Base-by-base conservation (phyloP, 352 stramenopile genomes). In the Phytophthora chlamydospora region DNA sequence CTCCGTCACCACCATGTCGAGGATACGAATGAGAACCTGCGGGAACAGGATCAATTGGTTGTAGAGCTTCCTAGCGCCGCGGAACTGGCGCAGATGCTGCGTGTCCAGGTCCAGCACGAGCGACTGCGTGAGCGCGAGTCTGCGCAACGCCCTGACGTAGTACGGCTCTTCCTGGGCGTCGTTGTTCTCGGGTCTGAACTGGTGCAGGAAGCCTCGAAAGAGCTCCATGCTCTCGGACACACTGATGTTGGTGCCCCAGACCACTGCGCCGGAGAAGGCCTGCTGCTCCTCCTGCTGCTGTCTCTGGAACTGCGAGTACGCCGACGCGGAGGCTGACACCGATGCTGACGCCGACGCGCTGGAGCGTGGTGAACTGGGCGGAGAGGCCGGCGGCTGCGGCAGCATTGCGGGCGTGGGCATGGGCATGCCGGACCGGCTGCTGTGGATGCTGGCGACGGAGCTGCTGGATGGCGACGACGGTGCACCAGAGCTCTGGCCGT, bases 31-130 rank as follows among this genome's bases (percentile, higher is more conserved):
- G 17, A 99, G 89, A 66, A 94, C 85, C 62, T 97, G 87, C 4
- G 93, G 97, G 74, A 99, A 99, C 34, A 98, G 78, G 21, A 99
- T 71, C 24, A 99, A 78, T 78, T 99, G 96, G 62, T 97, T 90
- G 75, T 99, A 99, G 16, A 99, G 66, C 49, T 91, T 88, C 62
- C 96, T 73, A 3, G 75, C 85, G 42, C 81, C 70, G 1, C 62
- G 73, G 54, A 92, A 96, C 58, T 95, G 80, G 42, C 89, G 69
- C 50, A 98, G 64, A 43, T 98, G 90, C 60, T 95, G 84, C 50
- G 89, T 97, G 68, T 98, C 90, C 9, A 98, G 71, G 71, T 98
- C 93, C 57, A 98, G 83, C 17, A 96, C 79, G 10, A 84, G 76
- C 53, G 89, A 90, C 55, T 95, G 83, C 34, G 90, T 95, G 34